Conservation (phyloP, 2,329 filamentous ascomycete genomes). For the Phialophora chinensis region DNA sequence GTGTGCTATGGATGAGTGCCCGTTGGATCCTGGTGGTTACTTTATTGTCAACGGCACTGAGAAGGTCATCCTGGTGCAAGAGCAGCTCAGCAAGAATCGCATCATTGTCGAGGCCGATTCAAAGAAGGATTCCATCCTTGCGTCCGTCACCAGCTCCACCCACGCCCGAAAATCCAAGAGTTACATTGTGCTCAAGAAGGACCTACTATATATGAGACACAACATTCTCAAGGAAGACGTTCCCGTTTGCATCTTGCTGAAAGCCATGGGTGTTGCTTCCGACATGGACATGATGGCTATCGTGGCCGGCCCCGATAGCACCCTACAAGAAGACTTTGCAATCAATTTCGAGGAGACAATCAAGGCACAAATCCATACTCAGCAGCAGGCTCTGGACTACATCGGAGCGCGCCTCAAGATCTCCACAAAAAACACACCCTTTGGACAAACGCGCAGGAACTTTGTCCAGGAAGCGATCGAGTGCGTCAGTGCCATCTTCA, state of each 20-base stretch:
- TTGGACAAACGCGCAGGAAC: conserved; percentile 69
- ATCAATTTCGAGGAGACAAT: conserved; percentile 94
- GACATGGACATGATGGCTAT: conserved; percentile 95
- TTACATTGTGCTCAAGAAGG: conserved; percentile 93
- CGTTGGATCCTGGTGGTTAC: conserved; percentile 93
- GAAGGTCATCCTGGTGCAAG: conserved; percentile 97
- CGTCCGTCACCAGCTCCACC: conserved; percentile 94
- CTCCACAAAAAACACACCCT: conserved; percentile 68
- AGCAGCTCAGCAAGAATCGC: conserved; percentile 98
- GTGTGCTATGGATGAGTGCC: conserved; percentile 92
- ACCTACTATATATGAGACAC: conserved; percentile 84
- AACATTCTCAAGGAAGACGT: conserved; percentile 92
- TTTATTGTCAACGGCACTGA: conserved; percentile 98
- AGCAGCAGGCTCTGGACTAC: conserved; percentile 94
- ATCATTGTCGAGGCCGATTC: conserved; percentile 93
- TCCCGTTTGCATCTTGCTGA: conserved; percentile 91
- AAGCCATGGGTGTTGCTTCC: conserved; percentile 89
- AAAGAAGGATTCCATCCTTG: conserved; percentile 91
- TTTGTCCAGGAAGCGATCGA: conserved; percentile 91
- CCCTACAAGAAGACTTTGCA: conserved; percentile 92
- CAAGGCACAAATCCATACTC: conserved; percentile 83
- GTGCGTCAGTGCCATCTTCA: conserved; percentile 87
- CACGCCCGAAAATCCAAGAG: conserved; percentile 98
- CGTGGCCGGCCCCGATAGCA: conserved; percentile 82
- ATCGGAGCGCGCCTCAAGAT: conserved; percentile 88